A percentile compares a stretch with the other conserved stretches of the same genome.
These are phyloP conservation scores for Colletotrichum viniferum DNA, from an alignment of 2,329 filamentous ascomycete species.

Conservation along the genomic window DNA sequence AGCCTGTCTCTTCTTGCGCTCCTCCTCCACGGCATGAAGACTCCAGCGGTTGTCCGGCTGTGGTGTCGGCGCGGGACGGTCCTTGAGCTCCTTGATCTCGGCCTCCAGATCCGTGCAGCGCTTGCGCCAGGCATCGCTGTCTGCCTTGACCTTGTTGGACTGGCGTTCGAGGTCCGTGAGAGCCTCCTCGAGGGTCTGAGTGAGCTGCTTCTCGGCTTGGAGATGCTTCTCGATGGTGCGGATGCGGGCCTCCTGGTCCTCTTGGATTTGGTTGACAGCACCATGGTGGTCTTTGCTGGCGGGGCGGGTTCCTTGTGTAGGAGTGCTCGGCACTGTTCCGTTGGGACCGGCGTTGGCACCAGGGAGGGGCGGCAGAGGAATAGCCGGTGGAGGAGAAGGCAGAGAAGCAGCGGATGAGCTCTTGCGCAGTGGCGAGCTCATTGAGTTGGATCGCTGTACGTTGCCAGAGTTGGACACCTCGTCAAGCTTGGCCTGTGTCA, in stretches of 20 bases:
- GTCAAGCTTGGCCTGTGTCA: slow-evolving; percentile 48
- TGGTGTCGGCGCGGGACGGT: slow-evolving; percentile 48
- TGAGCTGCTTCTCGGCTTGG: slow-evolving; percentile 94
- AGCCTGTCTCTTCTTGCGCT: slow-evolving; percentile 88
- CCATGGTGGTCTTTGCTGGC: slow-evolving; percentile 77
- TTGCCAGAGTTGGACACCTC: slow-evolving; percentile 32
- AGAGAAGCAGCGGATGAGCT: slow-evolving; percentile 81
- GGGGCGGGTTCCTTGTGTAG: slow-evolving; percentile 65
- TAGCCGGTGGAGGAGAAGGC: slow-evolving; percentile 91
- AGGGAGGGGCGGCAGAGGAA: slow-evolving; percentile 92
- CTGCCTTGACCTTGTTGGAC: slow-evolving; percentile 88
- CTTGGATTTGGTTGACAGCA: slow-evolving; percentile 77
- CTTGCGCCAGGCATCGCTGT: slow-evolving; percentile 90
- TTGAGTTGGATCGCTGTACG: slow-evolving; percentile 64
- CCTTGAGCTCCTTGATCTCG: slow-evolving; percentile 71
- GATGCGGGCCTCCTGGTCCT: slow-evolving; percentile 95
- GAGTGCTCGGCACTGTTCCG: slow-evolving; percentile 53
- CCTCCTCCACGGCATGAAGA: slow-evolving; percentile 93
- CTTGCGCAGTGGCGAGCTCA: slow-evolving; percentile 77
- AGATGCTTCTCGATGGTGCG: slow-evolving; percentile 96
- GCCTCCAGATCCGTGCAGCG: slow-evolving; percentile 77
- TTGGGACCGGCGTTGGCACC: slow-evolving; percentile 47
- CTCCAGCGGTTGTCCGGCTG: slow-evolving; percentile 66
- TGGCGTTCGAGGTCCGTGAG: slow-evolving; percentile 92
- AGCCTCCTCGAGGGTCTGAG: slow-evolving; percentile 92